Percentiles rank a stretch among this genome's conserved stretches.
Conservation (phyloP, 1,139 yeast species). For the Lodderomyces jiufengensis region DNA sequence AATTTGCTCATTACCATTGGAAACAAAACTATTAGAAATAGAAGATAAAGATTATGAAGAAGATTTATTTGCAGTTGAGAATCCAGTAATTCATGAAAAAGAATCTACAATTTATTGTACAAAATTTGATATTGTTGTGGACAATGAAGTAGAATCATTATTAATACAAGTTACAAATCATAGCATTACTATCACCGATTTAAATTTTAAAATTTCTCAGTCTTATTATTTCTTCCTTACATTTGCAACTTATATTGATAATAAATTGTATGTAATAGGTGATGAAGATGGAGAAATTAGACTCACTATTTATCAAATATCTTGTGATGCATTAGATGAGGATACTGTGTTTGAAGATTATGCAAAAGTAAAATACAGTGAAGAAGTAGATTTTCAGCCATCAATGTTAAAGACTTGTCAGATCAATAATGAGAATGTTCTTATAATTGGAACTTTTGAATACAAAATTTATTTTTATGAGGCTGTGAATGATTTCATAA, state of each 20-base stretch:
- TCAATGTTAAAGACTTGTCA: conserved; percentile 17
- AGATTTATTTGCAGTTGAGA: conserved; percentile 25
- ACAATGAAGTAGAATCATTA: conserved; percentile 1
- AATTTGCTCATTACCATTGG: conserved; percentile 37
- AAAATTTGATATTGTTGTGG: not conserved
- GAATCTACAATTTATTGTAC: conserved; percentile 13
- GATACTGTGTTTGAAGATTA: conserved; percentile 1
- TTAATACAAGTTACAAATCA: conserved; percentile 31
- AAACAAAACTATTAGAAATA: conserved; percentile 34
- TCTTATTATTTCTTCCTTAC: conserved; percentile 14
- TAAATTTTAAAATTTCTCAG: not conserved
- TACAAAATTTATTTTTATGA: conserved; percentile 14
- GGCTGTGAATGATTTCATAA: not conserved
- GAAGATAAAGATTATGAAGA: conserved; percentile 16
- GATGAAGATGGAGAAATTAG: conserved; percentile 10
- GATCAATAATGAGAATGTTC: conserved; percentile 2
- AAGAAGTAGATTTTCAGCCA: conserved; percentile 15
- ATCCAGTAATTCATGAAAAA: conserved; percentile 14
- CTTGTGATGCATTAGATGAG: not conserved
- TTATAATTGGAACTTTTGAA: conserved; percentile 22
- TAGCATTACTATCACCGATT: conserved; percentile 15
- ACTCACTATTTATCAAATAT: too few relatives aligned
- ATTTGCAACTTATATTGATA: conserved; percentile 15
- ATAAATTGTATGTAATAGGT: conserved; percentile 15
- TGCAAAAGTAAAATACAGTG: not conserved